Conservation (phyloP, 805 yeast species). For the Metschnikowia anglica region DNA sequence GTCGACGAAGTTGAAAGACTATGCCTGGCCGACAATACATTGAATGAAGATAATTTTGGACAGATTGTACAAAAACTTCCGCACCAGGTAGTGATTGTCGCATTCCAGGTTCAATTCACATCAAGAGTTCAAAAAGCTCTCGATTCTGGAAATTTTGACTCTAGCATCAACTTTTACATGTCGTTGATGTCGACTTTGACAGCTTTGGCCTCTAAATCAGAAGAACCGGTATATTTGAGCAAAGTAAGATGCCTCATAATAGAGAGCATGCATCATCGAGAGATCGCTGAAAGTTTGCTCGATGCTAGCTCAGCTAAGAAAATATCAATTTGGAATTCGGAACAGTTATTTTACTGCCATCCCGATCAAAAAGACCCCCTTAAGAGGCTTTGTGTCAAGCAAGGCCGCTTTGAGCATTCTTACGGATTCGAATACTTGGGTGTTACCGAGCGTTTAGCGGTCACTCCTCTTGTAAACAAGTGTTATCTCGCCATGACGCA, state of each 20-base stretch:
- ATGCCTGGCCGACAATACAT: neutral
- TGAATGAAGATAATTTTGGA: conserved; percentile 7
- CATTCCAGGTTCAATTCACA: conserved; percentile 61
- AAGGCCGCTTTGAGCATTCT: conserved; percentile 47
- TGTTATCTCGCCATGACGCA: conserved; percentile 70
- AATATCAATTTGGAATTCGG: conserved; percentile 48
- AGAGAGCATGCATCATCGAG: conserved; percentile 62
- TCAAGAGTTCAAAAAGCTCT: conserved; percentile 33
- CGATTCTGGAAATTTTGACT: neutral
- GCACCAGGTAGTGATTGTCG: conserved; percentile 54
- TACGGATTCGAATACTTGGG: conserved; percentile 89
- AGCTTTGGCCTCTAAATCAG: conserved; percentile 13
- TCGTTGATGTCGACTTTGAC: conserved; percentile 31
- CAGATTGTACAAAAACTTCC: conserved; percentile 45
- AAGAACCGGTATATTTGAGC: conserved; percentile 31
- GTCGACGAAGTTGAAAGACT: conserved; percentile 17
- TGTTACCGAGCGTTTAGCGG: conserved; percentile 65
- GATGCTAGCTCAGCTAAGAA: conserved; percentile 12
- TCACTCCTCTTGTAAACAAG: conserved; percentile 67
- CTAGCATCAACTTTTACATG: neutral
- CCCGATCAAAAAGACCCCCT: conserved; percentile 24
- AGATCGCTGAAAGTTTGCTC: conserved; percentile 30
- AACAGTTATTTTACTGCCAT: conserved; percentile 50
- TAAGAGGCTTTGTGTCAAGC: conserved; percentile 45
- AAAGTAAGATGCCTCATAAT: conserved; percentile 62